A percentile compares a stretch with the other conserved stretches of the same genome.
Conservation (phyloP, 768 basidiomycete genomes). For the Glaciozyma martinii region DNA sequence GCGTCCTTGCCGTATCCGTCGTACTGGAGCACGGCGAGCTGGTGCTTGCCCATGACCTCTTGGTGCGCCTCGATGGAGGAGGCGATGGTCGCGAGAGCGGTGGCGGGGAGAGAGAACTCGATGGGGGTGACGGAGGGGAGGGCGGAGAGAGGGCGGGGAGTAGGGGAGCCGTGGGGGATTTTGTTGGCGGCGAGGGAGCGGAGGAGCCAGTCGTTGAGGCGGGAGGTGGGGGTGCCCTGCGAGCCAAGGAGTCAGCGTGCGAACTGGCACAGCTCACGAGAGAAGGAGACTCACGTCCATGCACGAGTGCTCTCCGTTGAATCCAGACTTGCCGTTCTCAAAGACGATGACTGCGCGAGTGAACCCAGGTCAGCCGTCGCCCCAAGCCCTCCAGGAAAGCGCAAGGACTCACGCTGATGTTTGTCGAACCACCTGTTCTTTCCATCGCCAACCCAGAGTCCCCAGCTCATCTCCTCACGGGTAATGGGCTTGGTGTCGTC, state of each 20-base stretch:
- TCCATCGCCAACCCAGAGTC: constrained; percentile 80
- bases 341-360: constrained; percentile 68
- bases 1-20: constrained; percentile 77
- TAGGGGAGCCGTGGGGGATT: constrained; percentile 56
- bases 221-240: constrained; percentile 79
- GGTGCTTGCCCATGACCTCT: constrained; percentile 64
- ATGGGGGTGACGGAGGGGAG: constrained; percentile 43
- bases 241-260: constrained; percentile 46
- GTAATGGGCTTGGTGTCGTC: constrained; percentile 75
- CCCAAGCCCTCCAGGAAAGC: background rate
- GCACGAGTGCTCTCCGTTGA: constrained; percentile 50
- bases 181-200: constrained; percentile 64
- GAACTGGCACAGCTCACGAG: constrained; percentile 39
- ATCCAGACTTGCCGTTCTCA: constrained; percentile 88
- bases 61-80: constrained; percentile 62
- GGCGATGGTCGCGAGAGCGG: constrained; percentile 49
- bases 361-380: background rate
- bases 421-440: constrained; percentile 93
- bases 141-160: constrained; percentile 36
- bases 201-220: constrained; percentile 88
- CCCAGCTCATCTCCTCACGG: constrained; percentile 71
- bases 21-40: constrained; percentile 75
- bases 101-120: constrained; percentile 56
- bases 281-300: constrained; percentile 48
- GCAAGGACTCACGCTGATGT: constrained; percentile 66